Conservation (phyloP, 2,329 filamentous ascomycete species). For the Hypoxylon sp. region DNA sequence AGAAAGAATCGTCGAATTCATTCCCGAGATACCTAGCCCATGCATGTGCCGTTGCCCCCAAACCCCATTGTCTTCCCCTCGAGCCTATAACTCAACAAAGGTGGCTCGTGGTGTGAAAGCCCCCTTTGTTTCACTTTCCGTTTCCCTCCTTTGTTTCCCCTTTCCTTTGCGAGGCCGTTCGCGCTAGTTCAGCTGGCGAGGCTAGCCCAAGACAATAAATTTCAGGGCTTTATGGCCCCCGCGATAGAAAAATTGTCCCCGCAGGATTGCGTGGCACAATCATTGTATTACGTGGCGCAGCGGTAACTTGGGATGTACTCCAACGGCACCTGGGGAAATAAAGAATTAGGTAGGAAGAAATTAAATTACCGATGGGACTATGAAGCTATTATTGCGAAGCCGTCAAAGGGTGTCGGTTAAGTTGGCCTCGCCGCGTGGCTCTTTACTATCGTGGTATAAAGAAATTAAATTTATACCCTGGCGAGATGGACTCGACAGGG, state of each 20-base stretch:
- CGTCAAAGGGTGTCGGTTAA: background rate
- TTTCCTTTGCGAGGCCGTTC: background rate
- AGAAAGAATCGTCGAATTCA: conserved; percentile 21
- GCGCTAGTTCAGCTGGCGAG: conserved; percentile 8
- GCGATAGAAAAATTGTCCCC: conserved; percentile 1
- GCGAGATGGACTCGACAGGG: conserved; percentile 14
- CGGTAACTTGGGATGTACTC: background rate
- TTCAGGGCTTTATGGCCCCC: background rate
- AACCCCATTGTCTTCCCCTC: conserved; percentile 10
- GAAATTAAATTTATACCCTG: conserved; percentile 16
- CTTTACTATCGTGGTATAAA: background rate
- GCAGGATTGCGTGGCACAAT: conserved; percentile 32
- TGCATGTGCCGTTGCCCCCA: conserved; percentile 18
- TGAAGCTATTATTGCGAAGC: background rate
- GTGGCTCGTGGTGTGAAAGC: conserved; percentile 7
- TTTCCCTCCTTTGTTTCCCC: conserved; percentile 11
- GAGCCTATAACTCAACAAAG: background rate
- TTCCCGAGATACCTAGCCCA: background rate
- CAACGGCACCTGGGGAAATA: conserved; percentile 8
- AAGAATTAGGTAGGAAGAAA: conserved; percentile 14
- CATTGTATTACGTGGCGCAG: conserved; percentile 15
- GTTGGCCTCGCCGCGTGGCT: conserved; percentile 2
- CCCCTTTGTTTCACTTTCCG: conserved; percentile 3
- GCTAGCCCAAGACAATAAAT: background rate
- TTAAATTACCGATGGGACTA: conserved; percentile 8